Evolutionary conservation across 768 basidiomycete species (phyloP), one percentile per base, ranked within the genome.

Genomic region (Podaxis sp.): DNA sequence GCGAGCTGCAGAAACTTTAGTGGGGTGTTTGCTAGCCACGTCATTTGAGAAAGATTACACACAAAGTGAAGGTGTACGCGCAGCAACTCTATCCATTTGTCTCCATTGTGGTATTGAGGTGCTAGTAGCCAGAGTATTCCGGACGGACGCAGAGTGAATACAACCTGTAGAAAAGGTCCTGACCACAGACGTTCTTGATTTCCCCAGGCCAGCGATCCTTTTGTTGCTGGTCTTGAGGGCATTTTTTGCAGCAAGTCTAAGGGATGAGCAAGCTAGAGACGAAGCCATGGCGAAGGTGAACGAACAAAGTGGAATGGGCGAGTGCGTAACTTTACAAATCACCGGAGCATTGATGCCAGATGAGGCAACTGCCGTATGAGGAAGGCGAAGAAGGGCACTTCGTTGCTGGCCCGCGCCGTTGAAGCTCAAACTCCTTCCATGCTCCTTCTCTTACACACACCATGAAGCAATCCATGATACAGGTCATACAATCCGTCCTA

Each of bases 1-100:
- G 24, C 95, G 86, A 37, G 77, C 91, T 93, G 63, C 40, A 40
- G 25, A 38, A 8, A 15, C 22, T 58, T 64, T 52, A 59, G 38
- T 63, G 22, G 12, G 13, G 22, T 29, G 27, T 4, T 49, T 22
- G 15, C 22, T 15, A 11, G 36, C 36, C 29, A 25, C 25, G 22
- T 41, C 4, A 25, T 5, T 4, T n/a, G 22, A 27, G 6, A 17
- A 24, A 13, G 17, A 15, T 1, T 24, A 25, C 54, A 43, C 25
- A 62, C 61, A 43, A 56, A 55, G 61, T 9, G 61, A n/a, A 50
- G 61, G 61, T 51, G 47, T n/a, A n/a, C 61, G 55, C 12, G 46
- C 33, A 38, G 22, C 29, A 12, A 56, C 25, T 27, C 54, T 62
- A 22, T 62, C 43, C 24, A 49, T 3, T 25, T 55, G 61, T 40